Evolutionary conservation across 805 yeast genomes (phyloP).

Genomic region (Clavispora asparagi): DNA sequence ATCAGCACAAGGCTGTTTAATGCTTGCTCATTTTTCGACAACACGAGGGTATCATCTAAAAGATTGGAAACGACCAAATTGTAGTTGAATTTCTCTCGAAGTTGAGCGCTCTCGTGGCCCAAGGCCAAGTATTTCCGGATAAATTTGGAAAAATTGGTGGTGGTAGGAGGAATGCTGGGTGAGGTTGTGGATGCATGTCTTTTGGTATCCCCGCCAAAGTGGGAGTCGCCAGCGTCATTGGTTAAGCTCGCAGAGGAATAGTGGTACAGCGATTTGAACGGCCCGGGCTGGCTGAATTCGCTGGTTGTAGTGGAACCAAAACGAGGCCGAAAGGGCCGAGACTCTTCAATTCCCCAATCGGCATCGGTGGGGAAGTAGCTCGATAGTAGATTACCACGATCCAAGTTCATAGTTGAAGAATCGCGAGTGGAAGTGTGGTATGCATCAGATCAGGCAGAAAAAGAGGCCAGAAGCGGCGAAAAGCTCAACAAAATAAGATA

Average conservation of each 20-base stretch:
- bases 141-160: conserved; percentile 18
- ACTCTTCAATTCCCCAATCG: conserved; percentile 20
- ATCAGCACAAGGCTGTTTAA: conserved; percentile 14
- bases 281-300: conserved; percentile 14
- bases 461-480: background rate
- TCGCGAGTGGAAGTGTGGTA: background rate
- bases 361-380: conserved; percentile 15
- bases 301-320: conserved; percentile 14
- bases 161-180: conserved; percentile 1
- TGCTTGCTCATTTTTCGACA: conserved; percentile 39
- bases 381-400: conserved; percentile 5
- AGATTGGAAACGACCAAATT: conserved; percentile 32
- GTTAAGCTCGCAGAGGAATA: background rate
- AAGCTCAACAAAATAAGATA: background rate
- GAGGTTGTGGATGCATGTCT: background rate
- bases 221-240: background rate
- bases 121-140: conserved; percentile 24
- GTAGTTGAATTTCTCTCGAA: conserved; percentile 40
- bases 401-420: conserved; percentile 6
- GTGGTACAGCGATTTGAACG: background rate
- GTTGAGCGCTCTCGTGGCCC: conserved; percentile 13
- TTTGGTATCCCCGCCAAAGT: background rate
- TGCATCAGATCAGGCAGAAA: background rate
- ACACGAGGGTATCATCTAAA: conserved; percentile 35
- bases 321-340: conserved; percentile 5